Base-by-base conservation (phyloP, 805 yeast species). In the Candida maris region DNA sequence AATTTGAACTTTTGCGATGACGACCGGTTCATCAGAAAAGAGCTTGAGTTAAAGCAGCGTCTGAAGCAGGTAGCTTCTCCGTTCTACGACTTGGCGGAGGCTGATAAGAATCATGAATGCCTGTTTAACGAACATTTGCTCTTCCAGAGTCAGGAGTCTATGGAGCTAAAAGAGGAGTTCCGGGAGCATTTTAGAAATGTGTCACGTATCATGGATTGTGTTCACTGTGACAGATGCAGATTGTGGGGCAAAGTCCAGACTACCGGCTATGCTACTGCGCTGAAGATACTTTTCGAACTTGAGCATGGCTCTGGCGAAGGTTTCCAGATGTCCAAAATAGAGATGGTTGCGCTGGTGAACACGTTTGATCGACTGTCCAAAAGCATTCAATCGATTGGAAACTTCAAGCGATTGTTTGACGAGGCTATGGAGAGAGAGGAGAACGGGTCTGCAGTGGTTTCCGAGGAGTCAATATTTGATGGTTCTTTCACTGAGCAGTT, bases 221-320 rank as follows among this genome's bases (percentile, higher is more conserved):
- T 93, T 27, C 97, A 96, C 25, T 93, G 99, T 67, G 98, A 93
- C 58, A 73, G 97, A 56, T 93, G 99, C 61, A 76, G 97, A 53
- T 69, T 93, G 62, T 93, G 99, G 99, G 98, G 98, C 7, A 93
- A 93, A 61, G 76, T 93, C 20, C 98, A 93, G 66, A 87, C 95
- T 2, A 86, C 93, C 12, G 99, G 99, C 15, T 93, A 93, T 60
- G 99, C 97, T 14, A 93, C 99, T 6, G 95, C 96, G 1, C 73
- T 93, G 54, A 93, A 93, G 59, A 75, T 91, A 17, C 67, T 93
- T 41, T 87, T 93, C 58, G 97, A 91, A 58, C 62, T 81, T 35
- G 75, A 79, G 27, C 8, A 25, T 25, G 7, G 14, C 14, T 13
- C 28, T n/a, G 72, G 67, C 35, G 71, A 70, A 41, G 57, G 39